These are phyloP conservation scores for Pyricularia grisea DNA, from an alignment of 2,329 filamentous ascomycete species.

Conservation along the genomic window DNA sequence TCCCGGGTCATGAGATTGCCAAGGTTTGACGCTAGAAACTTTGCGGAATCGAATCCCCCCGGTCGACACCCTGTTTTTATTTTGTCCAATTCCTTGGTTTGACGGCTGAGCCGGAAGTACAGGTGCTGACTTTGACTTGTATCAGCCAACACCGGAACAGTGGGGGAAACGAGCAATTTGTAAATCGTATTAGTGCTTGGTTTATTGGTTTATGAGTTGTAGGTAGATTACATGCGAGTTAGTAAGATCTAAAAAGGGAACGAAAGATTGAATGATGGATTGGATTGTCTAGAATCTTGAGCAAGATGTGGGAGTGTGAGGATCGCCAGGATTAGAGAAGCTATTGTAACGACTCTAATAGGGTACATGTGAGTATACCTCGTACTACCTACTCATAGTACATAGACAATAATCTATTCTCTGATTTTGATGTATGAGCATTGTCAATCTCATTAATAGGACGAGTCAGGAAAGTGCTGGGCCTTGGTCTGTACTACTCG, in stretches of 20 bases:
- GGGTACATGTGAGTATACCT: too few relatives aligned
- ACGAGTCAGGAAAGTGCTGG: too few relatives aligned
- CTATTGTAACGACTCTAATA: too few relatives aligned
- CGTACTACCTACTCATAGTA: too few relatives aligned
- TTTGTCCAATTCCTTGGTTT: not conserved
- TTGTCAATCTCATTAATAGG: too few relatives aligned
- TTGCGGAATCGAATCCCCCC: not conserved
- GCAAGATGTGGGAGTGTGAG: too few relatives aligned
- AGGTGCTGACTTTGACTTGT: not conserved
- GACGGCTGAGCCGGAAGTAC: not conserved
- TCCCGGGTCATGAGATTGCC: not conserved
- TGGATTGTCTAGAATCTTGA: too few relatives aligned
- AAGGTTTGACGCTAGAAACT: not conserved
- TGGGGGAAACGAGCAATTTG: not conserved
- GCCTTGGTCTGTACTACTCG: too few relatives aligned
- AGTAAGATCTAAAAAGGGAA: not conserved
- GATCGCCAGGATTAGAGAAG: too few relatives aligned
- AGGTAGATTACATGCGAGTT: not conserved
- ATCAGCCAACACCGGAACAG: not conserved
- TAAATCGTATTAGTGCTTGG: not conserved
- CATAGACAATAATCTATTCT: too few relatives aligned
- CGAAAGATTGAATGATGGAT: too few relatives aligned
- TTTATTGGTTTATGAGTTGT: not conserved
- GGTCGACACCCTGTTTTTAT: not conserved
- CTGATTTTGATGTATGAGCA: too few relatives aligned